Conservation (phyloP, 169 alveolate genomes). For the Babesia bovis region DNA sequence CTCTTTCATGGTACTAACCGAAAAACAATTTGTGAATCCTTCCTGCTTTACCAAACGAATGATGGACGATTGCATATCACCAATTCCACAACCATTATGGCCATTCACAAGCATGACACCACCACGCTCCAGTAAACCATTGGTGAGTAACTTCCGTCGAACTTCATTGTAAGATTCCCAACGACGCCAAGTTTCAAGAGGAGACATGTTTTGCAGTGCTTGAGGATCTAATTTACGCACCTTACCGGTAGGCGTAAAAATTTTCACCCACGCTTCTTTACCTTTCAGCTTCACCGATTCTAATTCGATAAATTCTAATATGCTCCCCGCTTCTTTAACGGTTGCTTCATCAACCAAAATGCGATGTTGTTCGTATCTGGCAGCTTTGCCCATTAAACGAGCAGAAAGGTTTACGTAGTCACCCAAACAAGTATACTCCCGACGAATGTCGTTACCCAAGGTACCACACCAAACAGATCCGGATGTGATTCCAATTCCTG, state of each 20-base stretch:
- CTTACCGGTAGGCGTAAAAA: slow-evolving; percentile 82
- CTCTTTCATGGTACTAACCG: slow-evolving; percentile 43
- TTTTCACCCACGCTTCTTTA: slow-evolving; percentile 66
- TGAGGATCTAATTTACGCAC: slow-evolving; percentile 43
- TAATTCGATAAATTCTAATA: slow-evolving; percentile 68
- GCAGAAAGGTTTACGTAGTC: slow-evolving; percentile 81
- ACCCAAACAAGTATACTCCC: slow-evolving; percentile 82
- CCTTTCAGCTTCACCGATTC: slow-evolving; percentile 79
- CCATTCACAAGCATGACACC: slow-evolving; percentile 50
- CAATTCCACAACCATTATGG: slow-evolving; percentile 25
- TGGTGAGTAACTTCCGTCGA: background rate
- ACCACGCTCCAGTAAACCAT: slow-evolving; percentile 25
- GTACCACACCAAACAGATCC: slow-evolving; percentile 85
- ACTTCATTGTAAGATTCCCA: slow-evolving; percentile 48
- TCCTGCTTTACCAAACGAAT: slow-evolving; percentile 10
- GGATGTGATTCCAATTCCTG: slow-evolving; percentile 81
- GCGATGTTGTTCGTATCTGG: slow-evolving; percentile 48
- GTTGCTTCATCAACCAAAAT: slow-evolving; percentile 75
- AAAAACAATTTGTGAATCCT: slow-evolving; percentile 32
- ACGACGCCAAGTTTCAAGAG: slow-evolving; percentile 42
- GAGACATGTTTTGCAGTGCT: background rate
- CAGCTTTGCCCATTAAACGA: slow-evolving; percentile 70
- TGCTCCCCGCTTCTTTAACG: slow-evolving; percentile 66
- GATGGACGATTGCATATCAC: slow-evolving; percentile 26
- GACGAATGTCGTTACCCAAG: slow-evolving; percentile 79